These are phyloP conservation scores for Ophiosphaerella herpotricha DNA, from an alignment of 2,329 filamentous ascomycete genomes.

Conservation along the genomic window DNA sequence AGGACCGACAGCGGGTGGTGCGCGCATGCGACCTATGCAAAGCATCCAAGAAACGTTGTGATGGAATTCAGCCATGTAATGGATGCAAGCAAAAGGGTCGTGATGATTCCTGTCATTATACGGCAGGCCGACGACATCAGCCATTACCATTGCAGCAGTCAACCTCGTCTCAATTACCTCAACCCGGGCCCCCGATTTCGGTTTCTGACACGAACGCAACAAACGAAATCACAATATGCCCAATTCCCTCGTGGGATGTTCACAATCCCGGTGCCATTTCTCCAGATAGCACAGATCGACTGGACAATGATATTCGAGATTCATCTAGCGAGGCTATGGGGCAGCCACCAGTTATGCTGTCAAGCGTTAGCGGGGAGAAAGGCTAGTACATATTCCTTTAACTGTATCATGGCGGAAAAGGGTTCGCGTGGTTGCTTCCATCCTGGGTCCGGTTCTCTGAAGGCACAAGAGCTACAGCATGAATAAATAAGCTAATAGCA, in stretches of 20 bases:
- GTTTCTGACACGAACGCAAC: no score
- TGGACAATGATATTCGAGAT: constrained; percentile 18
- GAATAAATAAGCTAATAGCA: constrained; percentile 34
- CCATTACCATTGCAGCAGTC: constrained; percentile 9
- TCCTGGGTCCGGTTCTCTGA: no score
- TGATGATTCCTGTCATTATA: constrained; percentile 17
- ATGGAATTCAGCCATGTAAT: constrained; percentile 20
- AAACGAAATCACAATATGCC: no score
- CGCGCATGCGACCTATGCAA: constrained; percentile 26
- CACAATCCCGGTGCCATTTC: constrained; percentile 4
- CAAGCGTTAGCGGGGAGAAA: constrained; percentile 57
- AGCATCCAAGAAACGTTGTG: constrained; percentile 26
- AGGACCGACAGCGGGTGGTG: constrained; percentile 25
- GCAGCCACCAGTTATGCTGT: constrained; percentile 50
- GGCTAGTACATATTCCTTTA: constrained; percentile 27
- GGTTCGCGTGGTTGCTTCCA: no score
- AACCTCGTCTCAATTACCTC: background rate
- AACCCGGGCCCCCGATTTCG: no score
- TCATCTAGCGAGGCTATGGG: constrained; percentile 14
- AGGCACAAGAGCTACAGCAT: no score
- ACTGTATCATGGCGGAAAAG: no score
- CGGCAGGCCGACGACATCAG: constrained; percentile 11
- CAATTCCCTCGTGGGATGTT: background rate
- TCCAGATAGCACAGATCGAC: constrained; percentile 2
- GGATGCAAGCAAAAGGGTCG: constrained; percentile 21